These are phyloP conservation scores for Pseudogymnoascus sp. DNA, from an alignment of 2,329 filamentous ascomycete species.

Conservation along the genomic window DNA sequence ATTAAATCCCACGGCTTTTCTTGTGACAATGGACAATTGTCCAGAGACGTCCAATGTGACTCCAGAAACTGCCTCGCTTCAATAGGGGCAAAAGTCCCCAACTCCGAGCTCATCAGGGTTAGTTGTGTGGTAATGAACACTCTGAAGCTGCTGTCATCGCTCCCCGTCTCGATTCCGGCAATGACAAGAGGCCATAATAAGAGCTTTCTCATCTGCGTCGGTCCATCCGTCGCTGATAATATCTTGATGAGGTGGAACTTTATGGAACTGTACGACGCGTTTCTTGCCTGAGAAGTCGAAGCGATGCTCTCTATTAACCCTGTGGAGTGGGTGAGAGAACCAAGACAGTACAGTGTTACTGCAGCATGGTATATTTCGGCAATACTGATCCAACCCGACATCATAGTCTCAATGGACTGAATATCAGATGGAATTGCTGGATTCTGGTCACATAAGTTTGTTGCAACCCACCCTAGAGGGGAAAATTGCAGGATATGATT, in stretches of 20 bases:
- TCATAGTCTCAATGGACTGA: not conserved
- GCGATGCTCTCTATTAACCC: not conserved
- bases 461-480: not conserved
- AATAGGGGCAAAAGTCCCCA: not conserved
- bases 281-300: not conserved
- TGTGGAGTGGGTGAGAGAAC: not conserved
- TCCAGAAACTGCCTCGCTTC: not conserved
- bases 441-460: not conserved
- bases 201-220: not conserved
- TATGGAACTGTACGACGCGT: not conserved
- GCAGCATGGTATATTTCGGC: not conserved
- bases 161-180: not conserved
- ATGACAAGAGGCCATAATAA: constrained; percentile 2
- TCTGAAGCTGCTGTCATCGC: not conserved
- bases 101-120: not conserved
- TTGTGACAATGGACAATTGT: not conserved
- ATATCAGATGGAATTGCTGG: not conserved
- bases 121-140: not conserved
- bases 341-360: not conserved
- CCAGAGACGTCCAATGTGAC: not conserved
- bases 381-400: not conserved
- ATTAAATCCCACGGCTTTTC: not conserved
- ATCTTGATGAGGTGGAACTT: not conserved
- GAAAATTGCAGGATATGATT: not conserved
- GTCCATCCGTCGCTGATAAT: not conserved